These are phyloP conservation scores for Aphanocladium album DNA, from an alignment of 2,329 filamentous ascomycete species.

Conservation along the genomic window DNA sequence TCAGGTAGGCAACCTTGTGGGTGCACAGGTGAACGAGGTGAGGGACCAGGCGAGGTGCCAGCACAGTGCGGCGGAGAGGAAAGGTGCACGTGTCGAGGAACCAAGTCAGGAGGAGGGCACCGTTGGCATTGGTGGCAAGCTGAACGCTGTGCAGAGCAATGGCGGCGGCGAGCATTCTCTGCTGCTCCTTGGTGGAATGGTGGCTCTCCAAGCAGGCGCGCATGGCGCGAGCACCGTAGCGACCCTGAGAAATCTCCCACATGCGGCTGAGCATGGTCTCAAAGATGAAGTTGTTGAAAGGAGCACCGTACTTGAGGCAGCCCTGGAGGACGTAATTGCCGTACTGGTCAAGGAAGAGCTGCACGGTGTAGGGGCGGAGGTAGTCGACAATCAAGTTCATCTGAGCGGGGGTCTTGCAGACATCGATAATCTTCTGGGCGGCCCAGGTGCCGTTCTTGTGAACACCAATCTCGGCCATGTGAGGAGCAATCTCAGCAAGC, in stretches of 20 bases:
- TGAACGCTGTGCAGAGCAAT: slow-evolving; percentile 97
- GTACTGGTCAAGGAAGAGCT: slow-evolving; percentile 93
- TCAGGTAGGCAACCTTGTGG: slow-evolving; percentile 96
- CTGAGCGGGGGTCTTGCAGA: slow-evolving; percentile 78
- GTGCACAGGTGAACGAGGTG: slow-evolving; percentile 94
- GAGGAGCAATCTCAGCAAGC: slow-evolving; percentile 80
- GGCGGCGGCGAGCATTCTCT: slow-evolving; percentile 86
- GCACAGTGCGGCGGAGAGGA: slow-evolving; percentile 80
- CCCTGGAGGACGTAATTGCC: slow-evolving; percentile 98
- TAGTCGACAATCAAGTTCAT: slow-evolving; percentile 81
- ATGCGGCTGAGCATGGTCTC: slow-evolving; percentile 92
- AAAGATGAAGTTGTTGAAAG: slow-evolving; percentile 95
- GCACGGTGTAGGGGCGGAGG: slow-evolving; percentile 79
- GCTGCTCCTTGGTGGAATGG: slow-evolving; percentile 90
- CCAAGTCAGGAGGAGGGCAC: slow-evolving; percentile 90
- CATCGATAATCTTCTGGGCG: slow-evolving; percentile 98
- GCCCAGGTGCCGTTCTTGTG: slow-evolving; percentile 99
- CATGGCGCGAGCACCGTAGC: slow-evolving; percentile 94
- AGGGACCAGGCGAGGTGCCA: slow-evolving; percentile 87
- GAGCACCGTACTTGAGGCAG: slow-evolving; percentile 83
- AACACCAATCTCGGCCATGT: slow-evolving; percentile 91
- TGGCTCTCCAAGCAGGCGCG: slow-evolving; percentile 94
- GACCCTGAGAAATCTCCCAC: slow-evolving; percentile 89
- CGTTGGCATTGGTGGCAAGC: slow-evolving; percentile 92
- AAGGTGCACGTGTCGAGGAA: slow-evolving; percentile 98